Evolutionary conservation across 202 grass and related monocot genomes (phyloP).

Genomic region (Bolboschoenoplectus hybrid): DNA sequence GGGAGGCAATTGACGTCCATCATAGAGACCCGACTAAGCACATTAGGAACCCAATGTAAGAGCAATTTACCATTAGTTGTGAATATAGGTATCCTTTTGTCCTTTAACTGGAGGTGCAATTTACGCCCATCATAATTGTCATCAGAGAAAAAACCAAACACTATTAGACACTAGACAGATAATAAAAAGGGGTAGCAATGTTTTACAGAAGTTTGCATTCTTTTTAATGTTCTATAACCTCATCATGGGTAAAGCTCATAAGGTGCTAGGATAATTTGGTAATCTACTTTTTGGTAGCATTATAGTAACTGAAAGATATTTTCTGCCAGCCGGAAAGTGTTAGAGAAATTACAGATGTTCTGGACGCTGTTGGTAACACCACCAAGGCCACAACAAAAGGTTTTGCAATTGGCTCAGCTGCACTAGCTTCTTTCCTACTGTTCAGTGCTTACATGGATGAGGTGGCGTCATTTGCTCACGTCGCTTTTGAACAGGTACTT

Average conservation of each 20-base stretch:
- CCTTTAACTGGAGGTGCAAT: not conserved
- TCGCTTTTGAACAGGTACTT: constrained; percentile 87
- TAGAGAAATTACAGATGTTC: constrained; percentile 94
- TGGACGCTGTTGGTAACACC: constrained; percentile 98
- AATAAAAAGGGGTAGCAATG: not conserved
- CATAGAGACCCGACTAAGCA: constrained; percentile 19
- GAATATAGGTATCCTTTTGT: constrained; percentile 11
- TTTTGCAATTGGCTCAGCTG: constrained; percentile 99
- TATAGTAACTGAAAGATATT: constrained; percentile 39
- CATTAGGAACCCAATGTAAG: not conserved
- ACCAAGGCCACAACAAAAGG: constrained; percentile 99
- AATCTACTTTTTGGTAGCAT: not conserved
- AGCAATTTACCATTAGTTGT: not conserved
- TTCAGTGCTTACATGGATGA: constrained; percentile 99
- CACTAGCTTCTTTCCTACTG: constrained; percentile 93
- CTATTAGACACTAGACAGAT: not conserved
- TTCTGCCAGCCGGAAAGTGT: constrained; percentile 94
- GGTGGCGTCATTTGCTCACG: constrained; percentile 81
- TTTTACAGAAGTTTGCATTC: constrained; percentile 25
- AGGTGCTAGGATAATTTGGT: not conserved
- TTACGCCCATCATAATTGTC: not conserved
- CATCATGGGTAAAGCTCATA: not conserved
- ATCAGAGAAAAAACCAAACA: not conserved
- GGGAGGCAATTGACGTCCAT: not conserved
- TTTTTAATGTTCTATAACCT: constrained; percentile 22